Base-by-base conservation (phyloP, 2,329 filamentous ascomycete genomes). In the Scorias spongiosa region DNA sequence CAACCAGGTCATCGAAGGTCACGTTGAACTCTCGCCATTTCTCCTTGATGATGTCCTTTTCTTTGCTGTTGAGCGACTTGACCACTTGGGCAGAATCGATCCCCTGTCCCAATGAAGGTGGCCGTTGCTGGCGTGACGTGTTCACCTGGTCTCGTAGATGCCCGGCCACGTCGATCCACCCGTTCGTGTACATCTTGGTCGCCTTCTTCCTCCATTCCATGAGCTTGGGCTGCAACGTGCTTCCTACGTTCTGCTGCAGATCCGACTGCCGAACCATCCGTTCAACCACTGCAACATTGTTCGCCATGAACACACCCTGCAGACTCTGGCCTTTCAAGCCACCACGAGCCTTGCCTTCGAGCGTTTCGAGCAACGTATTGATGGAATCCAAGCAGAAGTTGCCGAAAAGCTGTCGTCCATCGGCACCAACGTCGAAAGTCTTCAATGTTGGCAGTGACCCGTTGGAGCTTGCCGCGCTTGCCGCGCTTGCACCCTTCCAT, bases 21-120 rank as follows among this genome's bases (percentile, higher is more conserved):
- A 74, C 69, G 61, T 98, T 98, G 70, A 98, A 98, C 37, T 78
- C 77, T 54, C 83, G 79, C 63, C 95, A 98, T 64, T 96, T 96
- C 63, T 86, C 80, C 65, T 98, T 98, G 65, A 96, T 93, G 46
- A 80, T 81, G 59, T 98, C 91, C 63, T 89, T 93, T 59, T 98
- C 91, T 62, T 94, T 95, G 55, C 81, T 86, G 39, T 76, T 79
- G 2, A 96, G 69, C 1, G 76, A 76, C 63, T 93, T 94, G 47
- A 96, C 71, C 46, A 95, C 83, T 1, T 82, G 81, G 12, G 80
- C 78, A 2, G 84, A 91, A 62, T 95, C 88, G 40, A 80, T 70
- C 17, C 64, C 62, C 9, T 62, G 60, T n/a, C 75, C 76, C 20
- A 77, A 78, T 2, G 83, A 88, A 0, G 78, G 74, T 11, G 87